Evolutionary conservation across 2,329 filamentous ascomycete species (phyloP).

Genomic region (Elsinoe batatas): DNA sequence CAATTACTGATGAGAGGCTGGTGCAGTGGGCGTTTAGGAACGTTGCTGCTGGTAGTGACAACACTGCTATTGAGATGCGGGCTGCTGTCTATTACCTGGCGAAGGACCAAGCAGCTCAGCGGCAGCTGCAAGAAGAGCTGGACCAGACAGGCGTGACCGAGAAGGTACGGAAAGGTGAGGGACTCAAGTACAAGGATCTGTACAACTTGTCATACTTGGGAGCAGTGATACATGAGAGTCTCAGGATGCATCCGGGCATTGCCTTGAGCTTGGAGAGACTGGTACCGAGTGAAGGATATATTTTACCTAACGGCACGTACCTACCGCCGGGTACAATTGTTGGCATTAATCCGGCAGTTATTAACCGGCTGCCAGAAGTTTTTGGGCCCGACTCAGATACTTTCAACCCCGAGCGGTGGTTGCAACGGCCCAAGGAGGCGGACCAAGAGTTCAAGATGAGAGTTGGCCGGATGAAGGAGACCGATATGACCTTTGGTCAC

Average conservation of each 20-base stretch:
- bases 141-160: constrained; percentile 23
- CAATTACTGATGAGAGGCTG: neutral
- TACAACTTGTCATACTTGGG: constrained; percentile 55
- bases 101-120: constrained; percentile 24
- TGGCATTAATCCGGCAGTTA: constrained; percentile 36
- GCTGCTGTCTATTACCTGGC: constrained; percentile 33
- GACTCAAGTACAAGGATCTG: constrained; percentile 51
- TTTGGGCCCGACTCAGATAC: constrained; percentile 31
- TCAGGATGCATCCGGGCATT: constrained; percentile 37
- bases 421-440: constrained; percentile 21
- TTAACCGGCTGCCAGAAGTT: constrained; percentile 32
- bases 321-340: constrained; percentile 33
- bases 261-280: constrained; percentile 28
- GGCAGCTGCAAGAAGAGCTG: constrained; percentile 32
- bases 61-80: constrained; percentile 33
- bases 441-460: neutral
- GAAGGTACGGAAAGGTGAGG: constrained; percentile 22
- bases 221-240: constrained; percentile 55
- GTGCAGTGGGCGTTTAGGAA: constrained; percentile 14
- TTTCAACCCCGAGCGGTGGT: constrained; percentile 39
- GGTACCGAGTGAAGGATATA: constrained; percentile 24
- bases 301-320: constrained; percentile 22
- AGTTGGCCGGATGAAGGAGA: neutral
- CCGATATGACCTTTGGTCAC: constrained; percentile 13
- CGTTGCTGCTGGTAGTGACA: constrained; percentile 30